A percentile compares a stretch with the other conserved stretches of the same genome.
These are phyloP conservation scores for Eucalyptus sp. DNA, from an alignment of 345 rosid species.

Conservation along the genomic window DNA sequence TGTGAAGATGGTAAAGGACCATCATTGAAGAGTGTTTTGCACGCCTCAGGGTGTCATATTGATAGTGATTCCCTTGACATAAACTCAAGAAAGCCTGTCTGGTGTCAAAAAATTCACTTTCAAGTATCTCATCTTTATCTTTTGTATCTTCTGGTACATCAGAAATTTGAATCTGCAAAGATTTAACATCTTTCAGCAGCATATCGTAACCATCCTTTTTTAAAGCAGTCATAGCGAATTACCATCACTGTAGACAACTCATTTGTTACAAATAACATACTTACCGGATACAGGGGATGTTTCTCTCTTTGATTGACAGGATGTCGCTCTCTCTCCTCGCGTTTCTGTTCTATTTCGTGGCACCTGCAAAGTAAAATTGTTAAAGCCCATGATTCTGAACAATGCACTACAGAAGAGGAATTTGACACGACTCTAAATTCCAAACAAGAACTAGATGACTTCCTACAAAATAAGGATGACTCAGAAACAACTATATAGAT, in stretches of 20 bases:
- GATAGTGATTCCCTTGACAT: conserved; percentile 99
- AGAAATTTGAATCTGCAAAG: conserved; percentile 52
- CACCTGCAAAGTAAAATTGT: conserved; percentile 43
- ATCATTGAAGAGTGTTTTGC: conserved; percentile 99
- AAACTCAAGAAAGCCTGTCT: conserved; percentile 98
- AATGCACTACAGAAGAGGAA: neutral
- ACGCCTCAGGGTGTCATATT: conserved; percentile 93
- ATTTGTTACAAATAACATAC: conserved; percentile 10
- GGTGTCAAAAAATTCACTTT: conserved; percentile 94
- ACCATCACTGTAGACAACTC: neutral
- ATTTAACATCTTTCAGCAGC: neutral
- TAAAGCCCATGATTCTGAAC: neutral
- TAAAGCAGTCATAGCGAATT: neutral
- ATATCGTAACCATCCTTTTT: neutral
- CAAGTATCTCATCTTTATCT: conserved; percentile 95
- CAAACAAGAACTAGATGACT: neutral
- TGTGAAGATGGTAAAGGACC: conserved; percentile 98
- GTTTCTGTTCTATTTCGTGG: conserved; percentile 71
- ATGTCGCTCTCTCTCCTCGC: conserved; percentile 82
- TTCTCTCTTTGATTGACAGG: conserved; percentile 67
- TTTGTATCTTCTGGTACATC: conserved; percentile 73
- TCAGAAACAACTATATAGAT: neutral
- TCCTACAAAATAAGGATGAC: neutral
- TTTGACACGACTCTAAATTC: neutral
- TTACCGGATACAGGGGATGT: conserved; percentile 69